Conservation (phyloP, 2,329 filamentous ascomycete genomes). For the Thelonectria blattea region DNA sequence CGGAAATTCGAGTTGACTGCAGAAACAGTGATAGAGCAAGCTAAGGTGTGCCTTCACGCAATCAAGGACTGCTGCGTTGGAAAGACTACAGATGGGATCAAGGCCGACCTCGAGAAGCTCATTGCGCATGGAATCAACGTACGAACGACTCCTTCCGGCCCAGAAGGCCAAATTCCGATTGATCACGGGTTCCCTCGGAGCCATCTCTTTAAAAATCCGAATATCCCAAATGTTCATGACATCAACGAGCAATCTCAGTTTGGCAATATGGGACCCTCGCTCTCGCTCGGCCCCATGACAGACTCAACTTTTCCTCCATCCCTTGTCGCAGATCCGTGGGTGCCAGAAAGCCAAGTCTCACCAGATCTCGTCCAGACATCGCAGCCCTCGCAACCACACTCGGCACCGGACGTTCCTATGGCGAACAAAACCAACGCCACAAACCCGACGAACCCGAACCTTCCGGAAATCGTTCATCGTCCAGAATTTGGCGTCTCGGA, state of each 20-base stretch:
- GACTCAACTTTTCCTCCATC: conserved; percentile 41
- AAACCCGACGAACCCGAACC: conserved; percentile 12
- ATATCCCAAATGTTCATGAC: conserved; percentile 40
- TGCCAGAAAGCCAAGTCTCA: conserved; percentile 38
- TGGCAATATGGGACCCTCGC: conserved; percentile 21
- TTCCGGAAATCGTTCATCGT: conserved; percentile 30
- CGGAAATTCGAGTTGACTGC: conserved; percentile 51
- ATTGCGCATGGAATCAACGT: conserved; percentile 52
- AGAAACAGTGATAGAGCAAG: conserved; percentile 56
- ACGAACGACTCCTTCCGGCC: conserved; percentile 29
- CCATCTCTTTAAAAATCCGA: conserved; percentile 30
- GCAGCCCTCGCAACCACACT: neutral
- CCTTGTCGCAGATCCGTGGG: conserved; percentile 40
- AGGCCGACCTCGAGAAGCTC: conserved; percentile 57
- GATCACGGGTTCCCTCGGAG: conserved; percentile 34
- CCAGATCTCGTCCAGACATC: conserved; percentile 32
- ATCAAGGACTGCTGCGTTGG: conserved; percentile 58
- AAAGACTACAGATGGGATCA: conserved; percentile 55
- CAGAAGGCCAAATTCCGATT: conserved; percentile 28
- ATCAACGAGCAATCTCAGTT: conserved; percentile 34
- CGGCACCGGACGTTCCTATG: conserved; percentile 23
- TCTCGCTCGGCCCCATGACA: conserved; percentile 33
- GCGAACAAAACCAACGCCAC: conserved; percentile 19
- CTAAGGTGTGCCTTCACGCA: conserved; percentile 57
- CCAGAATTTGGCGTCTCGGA: conserved; percentile 47